A percentile compares a stretch with the other conserved stretches of the same genome.
Evolutionary conservation across 2,329 filamentous ascomycete genomes (phyloP).

Genomic region (Pseudogymnoascus sp.): DNA sequence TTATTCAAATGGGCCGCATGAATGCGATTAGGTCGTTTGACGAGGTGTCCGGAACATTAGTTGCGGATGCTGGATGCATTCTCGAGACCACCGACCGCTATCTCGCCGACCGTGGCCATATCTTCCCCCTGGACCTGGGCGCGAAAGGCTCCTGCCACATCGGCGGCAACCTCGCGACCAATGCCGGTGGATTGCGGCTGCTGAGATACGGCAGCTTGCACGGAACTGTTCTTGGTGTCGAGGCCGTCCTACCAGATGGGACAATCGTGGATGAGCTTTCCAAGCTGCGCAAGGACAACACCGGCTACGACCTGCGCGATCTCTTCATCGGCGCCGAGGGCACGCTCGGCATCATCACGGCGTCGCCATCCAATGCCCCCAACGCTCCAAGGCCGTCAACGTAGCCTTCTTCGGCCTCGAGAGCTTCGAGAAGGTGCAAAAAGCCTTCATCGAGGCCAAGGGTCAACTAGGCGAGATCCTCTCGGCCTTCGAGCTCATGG

Average conservation of each 20-base stretch:
- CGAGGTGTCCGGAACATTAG: slow-evolving; percentile 82
- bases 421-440: slow-evolving; percentile 81
- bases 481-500: slow-evolving; percentile 97
- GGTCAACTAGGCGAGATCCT: slow-evolving; percentile 87
- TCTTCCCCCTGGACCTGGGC: slow-evolving; percentile 95
- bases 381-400: slow-evolving; percentile 80
- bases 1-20: slow-evolving; percentile 86
- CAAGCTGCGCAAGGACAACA: slow-evolving; percentile 94
- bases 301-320: slow-evolving; percentile 94
- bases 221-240: slow-evolving; percentile 84
- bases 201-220: slow-evolving; percentile 92
- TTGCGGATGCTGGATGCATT: slow-evolving; percentile 85
- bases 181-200: slow-evolving; percentile 84
- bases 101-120: slow-evolving; percentile 73
- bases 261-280: slow-evolving; percentile 85
- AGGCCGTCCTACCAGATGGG: slow-evolving; percentile 89
- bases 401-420: slow-evolving; percentile 91
- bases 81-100: slow-evolving; percentile 84
- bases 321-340: slow-evolving; percentile 94
- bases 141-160: slow-evolving; percentile 97
- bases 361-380: slow-evolving; percentile 82
- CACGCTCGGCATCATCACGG: slow-evolving; percentile 92
- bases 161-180: slow-evolving; percentile 92
- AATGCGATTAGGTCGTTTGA: slow-evolving; percentile 89
- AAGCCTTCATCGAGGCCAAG: slow-evolving; percentile 85